Evolutionary conservation across 73 alveolate genomes (phyloP).

Genomic region (Uronychia setigera): DNA sequence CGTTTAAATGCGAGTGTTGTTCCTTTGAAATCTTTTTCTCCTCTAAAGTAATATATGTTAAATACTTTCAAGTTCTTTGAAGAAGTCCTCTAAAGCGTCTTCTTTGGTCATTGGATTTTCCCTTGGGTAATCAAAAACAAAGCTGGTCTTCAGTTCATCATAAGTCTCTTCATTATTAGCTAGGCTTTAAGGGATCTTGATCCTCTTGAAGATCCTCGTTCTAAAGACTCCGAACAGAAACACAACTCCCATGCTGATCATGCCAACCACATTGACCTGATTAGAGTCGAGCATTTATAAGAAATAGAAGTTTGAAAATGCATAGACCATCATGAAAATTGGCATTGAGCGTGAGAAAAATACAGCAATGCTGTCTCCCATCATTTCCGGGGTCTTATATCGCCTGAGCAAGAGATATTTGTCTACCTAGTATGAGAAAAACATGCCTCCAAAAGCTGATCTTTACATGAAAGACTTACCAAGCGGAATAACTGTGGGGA

Average conservation of each 20-base stretch:
- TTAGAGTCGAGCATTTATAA: conserved; percentile 2
- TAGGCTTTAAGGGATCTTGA: background rate
- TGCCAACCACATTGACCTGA: background rate
- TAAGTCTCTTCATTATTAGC: conserved; percentile 23
- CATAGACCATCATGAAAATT: conserved; percentile 18
- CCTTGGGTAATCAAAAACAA: conserved; percentile 62
- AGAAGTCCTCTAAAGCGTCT: conserved; percentile 20
- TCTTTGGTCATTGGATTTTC: conserved; percentile 59
- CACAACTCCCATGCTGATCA: conserved; percentile 16
- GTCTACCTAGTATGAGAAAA: conserved; percentile 63
- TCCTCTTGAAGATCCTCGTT: conserved; percentile 11
- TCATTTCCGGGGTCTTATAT: conserved; percentile 49
- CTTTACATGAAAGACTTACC: too few relatives aligned
- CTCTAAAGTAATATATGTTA: too few relatives aligned
- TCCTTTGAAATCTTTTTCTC: too few relatives aligned
- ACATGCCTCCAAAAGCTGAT: conserved; percentile 38
- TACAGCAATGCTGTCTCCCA: conserved; percentile 53
- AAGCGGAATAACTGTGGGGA: conserved; percentile 61
- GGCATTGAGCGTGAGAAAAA: conserved; percentile 49
- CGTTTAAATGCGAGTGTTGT: too few relatives aligned
- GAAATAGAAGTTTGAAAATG: background rate
- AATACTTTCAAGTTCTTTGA: background rate
- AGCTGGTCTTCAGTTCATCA: conserved; percentile 6
- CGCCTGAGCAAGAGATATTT: conserved; percentile 55
- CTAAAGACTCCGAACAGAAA: conserved; percentile 27